These are phyloP conservation scores for Boeremia lycopersici DNA, from an alignment of 2,329 filamentous ascomycete species.

Conservation along the genomic window DNA sequence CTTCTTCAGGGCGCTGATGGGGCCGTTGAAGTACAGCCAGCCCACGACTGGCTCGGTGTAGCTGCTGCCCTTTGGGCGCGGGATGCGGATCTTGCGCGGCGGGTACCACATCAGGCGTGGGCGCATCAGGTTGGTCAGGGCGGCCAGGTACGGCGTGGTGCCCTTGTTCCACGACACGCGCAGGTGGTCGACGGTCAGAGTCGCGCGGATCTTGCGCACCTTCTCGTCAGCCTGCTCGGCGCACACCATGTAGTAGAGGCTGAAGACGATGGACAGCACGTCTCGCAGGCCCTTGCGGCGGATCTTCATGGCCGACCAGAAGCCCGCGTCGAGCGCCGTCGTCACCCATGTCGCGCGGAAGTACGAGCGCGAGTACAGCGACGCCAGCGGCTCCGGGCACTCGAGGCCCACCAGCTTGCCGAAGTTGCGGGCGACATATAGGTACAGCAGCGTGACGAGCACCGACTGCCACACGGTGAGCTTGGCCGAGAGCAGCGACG, in stretches of 20 bases:
- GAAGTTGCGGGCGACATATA: conserved; percentile 92
- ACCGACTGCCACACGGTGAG: conserved; percentile 91
- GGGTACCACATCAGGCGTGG: conserved; percentile 81
- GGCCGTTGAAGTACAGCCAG: conserved; percentile 95
- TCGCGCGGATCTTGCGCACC: conserved; percentile 85
- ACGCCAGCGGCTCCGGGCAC: conserved; percentile 89
- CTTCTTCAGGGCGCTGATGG: conserved; percentile 74
- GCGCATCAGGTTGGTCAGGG: conserved; percentile 73
- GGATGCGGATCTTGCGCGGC: conserved; percentile 82
- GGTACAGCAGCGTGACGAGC: conserved; percentile 83
- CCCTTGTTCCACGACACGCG: conserved; percentile 95
- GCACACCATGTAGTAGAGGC: conserved; percentile 87
- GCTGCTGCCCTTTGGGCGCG: conserved; percentile 76
- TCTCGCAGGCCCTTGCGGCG: conserved; percentile 80
- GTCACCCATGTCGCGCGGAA: conserved; percentile 97
- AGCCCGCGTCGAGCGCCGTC: conserved; percentile 92
- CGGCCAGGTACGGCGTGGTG: conserved; percentile 81
- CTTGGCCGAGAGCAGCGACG: conserved; percentile 69
- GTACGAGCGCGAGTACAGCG: conserved; percentile 89
- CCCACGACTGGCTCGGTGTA: conserved; percentile 82
- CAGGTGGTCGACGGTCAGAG: conserved; percentile 87
- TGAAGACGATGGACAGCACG: conserved; percentile 81
- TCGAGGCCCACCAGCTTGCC: conserved; percentile 90
- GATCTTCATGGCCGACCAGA: conserved; percentile 98
- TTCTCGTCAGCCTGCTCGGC: conserved; percentile 97